Evolutionary conservation across 1,284 basidiomycete genomes (phyloP), one percentile per base, ranked within the genome.

Genomic region (Puccinia horiana): DNA sequence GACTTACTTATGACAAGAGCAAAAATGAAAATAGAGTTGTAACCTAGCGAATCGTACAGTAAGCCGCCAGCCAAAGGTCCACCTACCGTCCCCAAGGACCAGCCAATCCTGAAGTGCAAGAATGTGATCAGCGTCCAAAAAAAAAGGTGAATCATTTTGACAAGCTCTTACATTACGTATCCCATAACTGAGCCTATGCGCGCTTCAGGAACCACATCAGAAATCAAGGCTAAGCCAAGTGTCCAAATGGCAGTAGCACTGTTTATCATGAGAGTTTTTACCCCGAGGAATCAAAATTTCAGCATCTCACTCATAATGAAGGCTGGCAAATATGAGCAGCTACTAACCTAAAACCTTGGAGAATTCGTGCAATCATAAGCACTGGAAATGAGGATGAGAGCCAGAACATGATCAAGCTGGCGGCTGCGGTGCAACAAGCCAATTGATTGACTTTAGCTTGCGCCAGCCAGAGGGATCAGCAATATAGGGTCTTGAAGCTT

Each of bases 361-460:
- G 20, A 26, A 81, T 47, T 29, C 79, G 29, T 29, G 79, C n/a
- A 47, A 81, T 44, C 12, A 81, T 29, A 6, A 81, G 69, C 2
- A 81, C 69, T 18, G 79, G 35, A 44, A 73, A 81, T 5, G 67
- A 70, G 4, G 49, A 44, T 5, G 69, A 72, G 14, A 69, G 29
- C 79, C 79, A 81, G 42, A 81, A 81, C 35, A 74, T 18, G n/a
- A 74, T 47, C 70, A 81, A 52, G 35, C 79, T 74, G 20, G 37
- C 56, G 29, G 70, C 77, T 79, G 63, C 49, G 37, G n/a, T n/a
- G n/a, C n/a, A n/a, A 14, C 14, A 32, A 63, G 29, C 35, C 23
- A 70, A 35, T 9, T 12, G 44, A 63, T 23, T 63, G 35, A 47
- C 3, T 70, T n/a, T 2, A 70, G 37, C n/a, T 44, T 20, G 44